These are phyloP conservation scores for Diplocarpon mali DNA, from an alignment of 2,329 filamentous ascomycete genomes.

Conservation along the genomic window DNA sequence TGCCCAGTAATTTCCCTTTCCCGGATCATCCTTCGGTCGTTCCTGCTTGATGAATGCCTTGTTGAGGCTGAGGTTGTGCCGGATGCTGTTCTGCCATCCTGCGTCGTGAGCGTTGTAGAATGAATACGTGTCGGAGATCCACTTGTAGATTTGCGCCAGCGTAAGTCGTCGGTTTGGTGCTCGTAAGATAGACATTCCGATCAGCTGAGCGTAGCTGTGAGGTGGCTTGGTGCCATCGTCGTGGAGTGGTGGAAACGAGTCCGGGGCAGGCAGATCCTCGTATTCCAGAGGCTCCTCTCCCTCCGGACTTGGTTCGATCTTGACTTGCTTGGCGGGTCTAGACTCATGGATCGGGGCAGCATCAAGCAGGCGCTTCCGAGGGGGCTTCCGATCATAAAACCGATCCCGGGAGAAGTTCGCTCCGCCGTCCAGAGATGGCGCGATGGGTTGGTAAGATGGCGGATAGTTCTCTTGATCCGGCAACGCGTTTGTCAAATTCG, in stretches of 20 bases:
- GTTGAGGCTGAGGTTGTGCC: conserved; percentile 93
- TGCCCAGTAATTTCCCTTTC: conserved; percentile 95
- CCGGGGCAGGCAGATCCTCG: conserved; percentile 28
- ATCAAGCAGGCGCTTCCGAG: conserved; percentile 58
- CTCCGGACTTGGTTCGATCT: conserved; percentile 43
- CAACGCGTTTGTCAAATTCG: conserved; percentile 28
- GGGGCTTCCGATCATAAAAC: conserved; percentile 39
- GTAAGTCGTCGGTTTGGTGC: conserved; percentile 76
- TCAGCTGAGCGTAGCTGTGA: conserved; percentile 89
- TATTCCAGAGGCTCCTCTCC: conserved; percentile 13
- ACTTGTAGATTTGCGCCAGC: conserved; percentile 93
- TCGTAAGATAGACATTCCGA: conserved; percentile 91
- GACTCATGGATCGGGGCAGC: conserved; percentile 61
- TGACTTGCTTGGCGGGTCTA: conserved; percentile 56
- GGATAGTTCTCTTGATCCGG: conserved; percentile 46
- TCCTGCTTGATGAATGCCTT: conserved; percentile 96
- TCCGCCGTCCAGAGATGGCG: conserved; percentile 24
- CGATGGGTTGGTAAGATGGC: conserved; percentile 34
- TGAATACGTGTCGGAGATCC: conserved; percentile 90
- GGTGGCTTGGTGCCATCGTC: conserved; percentile 85
- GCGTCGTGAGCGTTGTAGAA: conserved; percentile 79
- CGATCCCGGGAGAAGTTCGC: conserved; percentile 41
- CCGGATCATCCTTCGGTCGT: conserved; percentile 90
- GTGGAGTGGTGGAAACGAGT: conserved; percentile 66
- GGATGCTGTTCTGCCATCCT: conserved; percentile 98